These are phyloP conservation scores for Saccharomycopsis javanensis DNA, from an alignment of 805 yeast species.

Conservation along the genomic window DNA sequence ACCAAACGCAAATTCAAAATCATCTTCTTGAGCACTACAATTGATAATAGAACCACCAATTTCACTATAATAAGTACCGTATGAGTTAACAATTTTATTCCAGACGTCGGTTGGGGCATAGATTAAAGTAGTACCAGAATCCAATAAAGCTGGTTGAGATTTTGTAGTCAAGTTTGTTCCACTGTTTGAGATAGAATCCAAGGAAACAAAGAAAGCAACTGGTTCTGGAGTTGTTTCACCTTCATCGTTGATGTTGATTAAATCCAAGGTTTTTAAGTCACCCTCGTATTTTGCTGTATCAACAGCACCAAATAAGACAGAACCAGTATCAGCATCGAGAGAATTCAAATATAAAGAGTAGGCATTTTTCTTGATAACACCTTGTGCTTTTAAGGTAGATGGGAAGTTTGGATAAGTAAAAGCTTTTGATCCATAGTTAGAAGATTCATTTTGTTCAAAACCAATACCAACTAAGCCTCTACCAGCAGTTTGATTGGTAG, in stretches of 20 bases:
- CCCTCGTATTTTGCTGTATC: conserved; percentile 57
- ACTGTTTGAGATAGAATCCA: conserved; percentile 25
- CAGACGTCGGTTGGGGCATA: conserved; percentile 34
- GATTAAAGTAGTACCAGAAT: conserved; percentile 36
- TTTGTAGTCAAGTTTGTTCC: conserved; percentile 17
- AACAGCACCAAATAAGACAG: conserved; percentile 60
- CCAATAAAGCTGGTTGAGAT: conserved; percentile 32
- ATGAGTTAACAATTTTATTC: conserved; percentile 21
- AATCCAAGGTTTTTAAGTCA: conserved; percentile 38
- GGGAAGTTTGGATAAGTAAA: conserved; percentile 41
- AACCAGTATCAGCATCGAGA: conserved; percentile 34
- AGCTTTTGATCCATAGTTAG: conserved; percentile 24
- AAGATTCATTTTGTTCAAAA: conserved; percentile 52
- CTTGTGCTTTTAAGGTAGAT: conserved; percentile 28
- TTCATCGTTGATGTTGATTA: conserved; percentile 34
- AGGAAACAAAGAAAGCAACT: conserved; percentile 35
- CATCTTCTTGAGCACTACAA: conserved; percentile 11
- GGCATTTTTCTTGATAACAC: conserved; percentile 34
- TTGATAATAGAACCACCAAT: conserved; percentile 13
- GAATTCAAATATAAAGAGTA: conserved; percentile 57
- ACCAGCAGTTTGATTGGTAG: conserved; percentile 17
- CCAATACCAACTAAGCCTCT: conserved; percentile 61
- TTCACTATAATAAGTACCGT: conserved; percentile 30
- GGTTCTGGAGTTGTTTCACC: conserved; percentile 32
- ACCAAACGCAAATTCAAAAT: conserved; percentile 42